phyloP scores from a whole-genome alignment of 2,329 filamentous ascomycete genomes.

The Raffaelea deltoideospora region DNA sequence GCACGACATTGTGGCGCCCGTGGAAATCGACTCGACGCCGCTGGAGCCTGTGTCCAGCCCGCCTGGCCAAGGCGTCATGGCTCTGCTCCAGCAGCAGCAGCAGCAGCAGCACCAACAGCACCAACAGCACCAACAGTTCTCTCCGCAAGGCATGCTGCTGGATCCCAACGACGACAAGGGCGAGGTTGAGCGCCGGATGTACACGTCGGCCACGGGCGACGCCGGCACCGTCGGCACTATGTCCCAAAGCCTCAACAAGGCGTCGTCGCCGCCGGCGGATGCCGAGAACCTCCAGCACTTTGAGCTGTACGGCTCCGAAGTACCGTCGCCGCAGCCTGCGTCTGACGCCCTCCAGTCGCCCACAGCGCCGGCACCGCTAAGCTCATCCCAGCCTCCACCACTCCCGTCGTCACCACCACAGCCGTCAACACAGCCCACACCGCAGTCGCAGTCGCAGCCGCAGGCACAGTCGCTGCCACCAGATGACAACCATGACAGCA shows the following conservation, averaged over 20 bases:
- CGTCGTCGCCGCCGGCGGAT: background rate
- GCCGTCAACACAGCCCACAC: no score
- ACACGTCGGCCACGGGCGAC: background rate
- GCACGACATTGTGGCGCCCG: constrained; percentile 32
- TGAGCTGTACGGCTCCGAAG: constrained; percentile 29
- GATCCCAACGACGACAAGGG: constrained; percentile 1
- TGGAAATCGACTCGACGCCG: constrained; percentile 34
- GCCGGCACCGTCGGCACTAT: no score
- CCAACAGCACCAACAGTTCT: background rate
- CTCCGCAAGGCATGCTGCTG: background rate
- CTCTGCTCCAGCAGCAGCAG: background rate
- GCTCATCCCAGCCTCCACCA: no score
- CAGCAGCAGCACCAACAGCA: background rate
- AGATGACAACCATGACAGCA: no score
- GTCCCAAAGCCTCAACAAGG: background rate
- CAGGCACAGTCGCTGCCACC: no score
- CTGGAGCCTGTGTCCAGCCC: constrained; percentile 2
- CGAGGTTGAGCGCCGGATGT: constrained; percentile 1
- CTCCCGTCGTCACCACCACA: no score
- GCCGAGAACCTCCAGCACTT: constrained; percentile 17
- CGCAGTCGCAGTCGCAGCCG: no score
- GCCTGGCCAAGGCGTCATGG: background rate
- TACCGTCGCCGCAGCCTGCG: constrained; percentile 6
- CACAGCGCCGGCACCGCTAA: no score
- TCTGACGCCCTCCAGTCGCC: no score